Evolutionary conservation across 257 asterid genomes (phyloP).

Genomic region (Rhazya stricta): DNA sequence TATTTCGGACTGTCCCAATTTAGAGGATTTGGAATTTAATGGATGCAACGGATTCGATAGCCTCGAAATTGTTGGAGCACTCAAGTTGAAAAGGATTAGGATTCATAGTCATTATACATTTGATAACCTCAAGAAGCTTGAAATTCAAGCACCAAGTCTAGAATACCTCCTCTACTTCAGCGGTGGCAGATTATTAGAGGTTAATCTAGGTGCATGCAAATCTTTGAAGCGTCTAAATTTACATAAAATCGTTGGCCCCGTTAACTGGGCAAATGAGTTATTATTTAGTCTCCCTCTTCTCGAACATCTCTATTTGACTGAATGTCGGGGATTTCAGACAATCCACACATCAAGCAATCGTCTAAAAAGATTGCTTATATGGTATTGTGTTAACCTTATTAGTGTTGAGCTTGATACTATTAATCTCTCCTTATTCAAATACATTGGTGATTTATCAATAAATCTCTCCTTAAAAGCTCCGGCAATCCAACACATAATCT

Average conservation of each 20-base stretch:
- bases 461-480: too few relatives aligned
- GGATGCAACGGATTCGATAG: background rate
- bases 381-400: background rate
- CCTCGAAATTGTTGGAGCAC: background rate
- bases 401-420: background rate
- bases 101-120: background rate
- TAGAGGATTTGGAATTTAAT: background rate
- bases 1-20: background rate
- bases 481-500: background rate
- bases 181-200: background rate
- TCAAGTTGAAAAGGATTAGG: background rate
- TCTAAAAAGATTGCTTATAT: background rate
- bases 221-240: background rate
- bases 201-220: background rate
- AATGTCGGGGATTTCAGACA: background rate
- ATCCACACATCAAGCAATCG: background rate
- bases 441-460: background rate
- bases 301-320: background rate
- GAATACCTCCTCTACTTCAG: background rate
- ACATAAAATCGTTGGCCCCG: background rate
- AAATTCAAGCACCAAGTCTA: background rate
- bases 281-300: background rate
- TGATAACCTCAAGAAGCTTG: background rate
- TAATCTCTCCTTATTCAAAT: background rate
- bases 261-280: background rate